Percentiles rank a stretch among this genome's conserved stretches.
Evolutionary conservation across 148 eudicot species (phyloP).

Genomic region (Camellia japonica): DNA sequence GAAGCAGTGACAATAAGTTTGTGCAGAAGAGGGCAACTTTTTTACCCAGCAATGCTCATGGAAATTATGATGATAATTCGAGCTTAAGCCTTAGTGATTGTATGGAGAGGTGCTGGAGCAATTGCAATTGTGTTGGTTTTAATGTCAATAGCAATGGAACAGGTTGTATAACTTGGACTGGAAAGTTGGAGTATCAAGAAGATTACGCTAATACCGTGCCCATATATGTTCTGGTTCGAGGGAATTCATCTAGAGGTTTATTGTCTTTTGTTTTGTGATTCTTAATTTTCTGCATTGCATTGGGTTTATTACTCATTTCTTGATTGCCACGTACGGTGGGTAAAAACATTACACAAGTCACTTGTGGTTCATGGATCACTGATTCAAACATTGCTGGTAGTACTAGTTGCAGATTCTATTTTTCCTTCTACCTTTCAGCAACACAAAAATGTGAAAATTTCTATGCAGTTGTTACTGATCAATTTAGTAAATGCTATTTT

Average conservation of each 20-base stretch:
- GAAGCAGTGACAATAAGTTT: constrained; percentile 16
- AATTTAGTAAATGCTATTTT: background rate
- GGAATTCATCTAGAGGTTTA: constrained; percentile 12
- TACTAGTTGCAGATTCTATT: background rate
- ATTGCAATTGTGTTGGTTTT: constrained; percentile 17
- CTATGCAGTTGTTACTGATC: background rate
- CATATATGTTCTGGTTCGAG: constrained; percentile 7
- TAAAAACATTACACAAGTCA: no score
- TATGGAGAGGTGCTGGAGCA: constrained; percentile 23
- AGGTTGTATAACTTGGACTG: background rate
- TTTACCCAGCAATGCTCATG: background rate
- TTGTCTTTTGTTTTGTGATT: background rate
- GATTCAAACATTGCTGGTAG: no score
- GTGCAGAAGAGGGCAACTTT: background rate
- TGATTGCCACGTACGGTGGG: no score
- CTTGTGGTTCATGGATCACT: no score
- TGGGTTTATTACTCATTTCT: no score
- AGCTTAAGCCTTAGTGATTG: constrained; percentile 22
- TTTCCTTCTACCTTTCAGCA: no score
- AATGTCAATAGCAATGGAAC: background rate
- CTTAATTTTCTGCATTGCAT: background rate
- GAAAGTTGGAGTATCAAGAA: constrained; percentile 6
- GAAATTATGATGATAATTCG: background rate
- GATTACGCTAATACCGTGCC: background rate
- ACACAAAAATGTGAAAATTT: no score